Evolutionary conservation across 2,329 filamentous ascomycete genomes (phyloP), one percentile per base, ranked within the genome.

Genomic region (Fusarium sp.): DNA sequence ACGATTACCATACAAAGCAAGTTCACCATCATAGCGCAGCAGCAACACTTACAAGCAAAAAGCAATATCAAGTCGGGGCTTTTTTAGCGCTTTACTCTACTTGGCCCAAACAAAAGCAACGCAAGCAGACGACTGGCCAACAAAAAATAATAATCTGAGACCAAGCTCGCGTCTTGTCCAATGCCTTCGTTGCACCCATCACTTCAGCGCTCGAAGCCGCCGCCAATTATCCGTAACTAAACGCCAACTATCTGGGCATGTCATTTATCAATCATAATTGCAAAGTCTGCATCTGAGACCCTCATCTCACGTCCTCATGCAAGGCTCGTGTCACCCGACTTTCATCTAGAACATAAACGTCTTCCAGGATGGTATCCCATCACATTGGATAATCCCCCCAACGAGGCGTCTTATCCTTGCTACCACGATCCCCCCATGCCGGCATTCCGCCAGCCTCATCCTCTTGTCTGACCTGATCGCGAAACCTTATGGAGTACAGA

Each of bases 1-100:
- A 66, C 45, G 46, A 55, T 31, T 46, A 31, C 33, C 13, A 63
- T 53, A 50, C 56, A 56, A 70, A 69, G 66, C 66, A 69, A 68
- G 38, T 45, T 65, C 45, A 14, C 38, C 19, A 42, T 19, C 31
- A n/a, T 19, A 38, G 33, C 24, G 43, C 28, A 56, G 31, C 46
- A 21, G 24, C 34, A 33, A 17, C 34, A 26, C 21, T 33, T n/a
- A 38, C 31, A 56, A 26, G 34, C 24, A 62, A 62, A 59, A 60
- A 60, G 56, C 56, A 59, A 59, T 21, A 17, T 6, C 21, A 15
- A 19, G 39, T 36, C 34, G 39, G 39, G 22, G 10, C 13, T 19
- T 24, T 6, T 45, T 36, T n/a, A 33, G 17, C 36, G n/a, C 19
- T 24, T 21, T 36, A 36, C 21, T 43, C 15, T 43, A 43, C 40